phyloP scores from a whole-genome alignment of 202 grass and related monocot species.

The Saccharum hybrid region DNA sequence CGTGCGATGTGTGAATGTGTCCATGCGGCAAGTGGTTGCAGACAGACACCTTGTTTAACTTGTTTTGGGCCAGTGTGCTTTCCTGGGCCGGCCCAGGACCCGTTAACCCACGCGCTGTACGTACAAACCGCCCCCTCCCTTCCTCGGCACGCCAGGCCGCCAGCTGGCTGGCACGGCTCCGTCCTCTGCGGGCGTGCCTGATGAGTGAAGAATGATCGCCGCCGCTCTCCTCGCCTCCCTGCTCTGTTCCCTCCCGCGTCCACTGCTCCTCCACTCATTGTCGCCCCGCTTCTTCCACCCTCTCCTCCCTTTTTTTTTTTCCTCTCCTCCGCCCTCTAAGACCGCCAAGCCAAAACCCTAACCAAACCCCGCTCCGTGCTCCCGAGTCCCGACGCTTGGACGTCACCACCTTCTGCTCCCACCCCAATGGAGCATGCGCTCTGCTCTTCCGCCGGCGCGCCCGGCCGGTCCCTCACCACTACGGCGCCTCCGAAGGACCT shows the following conservation, averaged over 20 bases:
- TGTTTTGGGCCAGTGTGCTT: background rate
- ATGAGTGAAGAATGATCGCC: background rate
- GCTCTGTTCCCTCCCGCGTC: too few species aligned
- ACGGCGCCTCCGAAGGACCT: too few species aligned
- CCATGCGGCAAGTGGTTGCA: too few species aligned
- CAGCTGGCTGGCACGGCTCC: background rate
- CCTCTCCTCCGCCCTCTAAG: too few species aligned
- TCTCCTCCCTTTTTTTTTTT: background rate
- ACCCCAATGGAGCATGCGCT: constrained; percentile 55
- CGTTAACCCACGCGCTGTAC: too few species aligned
- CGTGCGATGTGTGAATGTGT: too few species aligned
- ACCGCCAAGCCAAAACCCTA: constrained; percentile 33
- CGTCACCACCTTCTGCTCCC: background rate
- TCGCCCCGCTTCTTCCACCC: background rate
- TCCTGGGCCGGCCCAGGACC: background rate
- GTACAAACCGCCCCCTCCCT: too few species aligned
- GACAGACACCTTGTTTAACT: too few species aligned
- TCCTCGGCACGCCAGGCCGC: too few species aligned
- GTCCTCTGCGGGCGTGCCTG: background rate
- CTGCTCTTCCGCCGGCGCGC: constrained; percentile 44
- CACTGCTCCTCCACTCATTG: background rate
- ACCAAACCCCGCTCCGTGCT: background rate
- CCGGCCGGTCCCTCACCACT: background rate
- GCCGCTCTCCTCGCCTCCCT: background rate
- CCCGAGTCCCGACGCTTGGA: too few species aligned